phyloP scores from a whole-genome alignment of 2,329 filamentous ascomycete genomes.

The Xylariaceae sp. region DNA sequence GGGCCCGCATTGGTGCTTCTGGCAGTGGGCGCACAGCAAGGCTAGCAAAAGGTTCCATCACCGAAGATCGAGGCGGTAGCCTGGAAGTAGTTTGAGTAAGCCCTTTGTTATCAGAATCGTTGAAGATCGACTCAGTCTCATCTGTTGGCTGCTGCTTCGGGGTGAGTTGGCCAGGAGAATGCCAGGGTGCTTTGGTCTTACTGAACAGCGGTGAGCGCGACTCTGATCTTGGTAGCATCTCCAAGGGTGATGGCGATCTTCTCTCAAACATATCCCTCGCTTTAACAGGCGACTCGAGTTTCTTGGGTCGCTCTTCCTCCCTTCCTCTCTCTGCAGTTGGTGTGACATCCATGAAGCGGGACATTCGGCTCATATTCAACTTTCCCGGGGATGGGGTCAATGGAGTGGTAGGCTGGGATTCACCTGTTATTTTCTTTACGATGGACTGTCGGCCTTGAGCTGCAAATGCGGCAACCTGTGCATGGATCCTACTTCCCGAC shows the following conservation, averaged over 20 bases:
- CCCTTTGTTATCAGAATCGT: constrained; percentile 36
- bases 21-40: constrained; percentile 21
- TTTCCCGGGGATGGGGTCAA: constrained; percentile 52
- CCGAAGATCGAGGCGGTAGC: constrained; percentile 32
- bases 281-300: constrained; percentile 14
- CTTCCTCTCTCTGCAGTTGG: constrained; percentile 24
- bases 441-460: constrained; percentile 26
- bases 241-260: constrained; percentile 9
- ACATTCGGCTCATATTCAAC: constrained; percentile 55
- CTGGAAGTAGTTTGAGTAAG: constrained; percentile 34
- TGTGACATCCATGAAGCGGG: constrained; percentile 49
- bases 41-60: constrained; percentile 15
- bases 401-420: constrained; percentile 31
- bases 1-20: constrained; percentile 17
- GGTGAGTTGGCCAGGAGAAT: constrained; percentile 24
- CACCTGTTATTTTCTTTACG: constrained; percentile 27
- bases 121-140: constrained; percentile 30
- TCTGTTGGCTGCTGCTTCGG: constrained; percentile 27
- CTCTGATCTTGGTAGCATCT: constrained; percentile 16
- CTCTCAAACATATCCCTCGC: constrained; percentile 20
- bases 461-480: constrained; percentile 30
- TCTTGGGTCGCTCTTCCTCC: constrained; percentile 25
- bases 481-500: constrained; percentile 27
- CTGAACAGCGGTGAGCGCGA: constrained; percentile 25
- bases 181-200: constrained; percentile 28